Evolutionary conservation across 148 eudicot species (phyloP).

Genomic region (Chenopodium suecicum): DNA sequence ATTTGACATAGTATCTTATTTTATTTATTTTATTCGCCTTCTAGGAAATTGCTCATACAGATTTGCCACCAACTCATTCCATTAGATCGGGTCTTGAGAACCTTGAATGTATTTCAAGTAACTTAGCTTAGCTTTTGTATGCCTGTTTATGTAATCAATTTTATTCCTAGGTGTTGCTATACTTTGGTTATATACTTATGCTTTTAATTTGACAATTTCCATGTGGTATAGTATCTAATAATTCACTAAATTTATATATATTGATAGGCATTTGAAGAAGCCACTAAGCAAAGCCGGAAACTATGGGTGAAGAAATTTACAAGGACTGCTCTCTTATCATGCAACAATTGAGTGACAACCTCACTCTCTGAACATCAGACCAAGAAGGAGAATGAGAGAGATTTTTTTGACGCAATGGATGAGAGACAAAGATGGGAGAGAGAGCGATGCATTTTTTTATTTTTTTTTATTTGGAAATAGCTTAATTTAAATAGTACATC

Average conservation of each 20-base stretch:
- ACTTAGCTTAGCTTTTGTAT: neutral
- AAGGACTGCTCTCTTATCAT: slow-evolving; percentile 52
- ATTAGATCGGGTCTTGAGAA: slow-evolving; percentile 42
- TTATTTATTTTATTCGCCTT: neutral
- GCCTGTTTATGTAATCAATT: neutral
- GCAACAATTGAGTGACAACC: slow-evolving; percentile 52
- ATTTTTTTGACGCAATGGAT: too few relatives aligned
- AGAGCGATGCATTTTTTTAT: too few relatives aligned
- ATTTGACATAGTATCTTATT: neutral
- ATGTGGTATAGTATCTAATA: slow-evolving; percentile 18
- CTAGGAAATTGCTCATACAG: slow-evolving; percentile 44
- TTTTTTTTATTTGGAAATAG: too few relatives aligned
- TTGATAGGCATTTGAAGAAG: slow-evolving; percentile 49
- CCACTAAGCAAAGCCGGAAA: slow-evolving; percentile 46
- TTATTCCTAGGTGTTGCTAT: neutral
- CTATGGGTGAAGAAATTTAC: slow-evolving; percentile 51
- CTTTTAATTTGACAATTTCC: neutral
- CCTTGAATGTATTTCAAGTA: neutral
- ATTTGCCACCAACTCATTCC: slow-evolving; percentile 46
- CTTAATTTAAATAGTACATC: too few relatives aligned
- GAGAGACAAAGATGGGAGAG: too few relatives aligned
- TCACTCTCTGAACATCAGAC: slow-evolving; percentile 51
- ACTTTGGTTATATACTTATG: neutral
- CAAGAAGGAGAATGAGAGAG: slow-evolving; percentile 20
- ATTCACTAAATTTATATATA: neutral